Evolutionary conservation across 1,139 yeast species (phyloP).

Genomic region (Blastobotrys proliferans): DNA sequence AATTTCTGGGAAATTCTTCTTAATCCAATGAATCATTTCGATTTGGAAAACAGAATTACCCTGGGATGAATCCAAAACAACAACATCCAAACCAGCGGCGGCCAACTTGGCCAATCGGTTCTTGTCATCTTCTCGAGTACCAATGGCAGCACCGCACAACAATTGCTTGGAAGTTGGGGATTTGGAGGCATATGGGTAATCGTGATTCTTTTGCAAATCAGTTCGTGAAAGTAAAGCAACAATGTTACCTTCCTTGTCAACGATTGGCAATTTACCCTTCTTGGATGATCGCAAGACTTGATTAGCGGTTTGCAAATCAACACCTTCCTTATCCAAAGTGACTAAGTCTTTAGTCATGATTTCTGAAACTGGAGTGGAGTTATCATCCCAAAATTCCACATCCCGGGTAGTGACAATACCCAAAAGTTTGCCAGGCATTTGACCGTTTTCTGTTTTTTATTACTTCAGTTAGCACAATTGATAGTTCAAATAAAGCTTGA

Average conservation of each 20-base stretch:
- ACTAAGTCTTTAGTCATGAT: conserved; percentile 78
- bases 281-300: conserved; percentile 85
- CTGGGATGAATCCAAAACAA: conserved; percentile 91
- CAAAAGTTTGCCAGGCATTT: conserved; percentile 80
- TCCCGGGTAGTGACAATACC: conserved; percentile 98
- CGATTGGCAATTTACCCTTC: conserved; percentile 96
- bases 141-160: conserved; percentile 98
- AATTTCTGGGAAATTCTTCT: conserved; percentile 69
- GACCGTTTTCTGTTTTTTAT: conserved; percentile 63
- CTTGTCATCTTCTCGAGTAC: conserved; percentile 86
- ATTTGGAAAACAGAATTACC: conserved; percentile 96
- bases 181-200: conserved; percentile 92
- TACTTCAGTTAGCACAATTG: conserved; percentile 12
- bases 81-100: conserved; percentile 97
- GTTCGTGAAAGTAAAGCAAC: conserved; percentile 90
- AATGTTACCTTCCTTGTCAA: conserved; percentile 70
- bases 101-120: conserved; percentile 80
- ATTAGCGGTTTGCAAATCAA: conserved; percentile 81
- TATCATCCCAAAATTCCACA: conserved; percentile 87
- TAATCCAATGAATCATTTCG: conserved; percentile 89
- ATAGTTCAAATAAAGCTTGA: neutral
- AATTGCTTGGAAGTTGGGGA: conserved; percentile 90
- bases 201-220: conserved; percentile 93
- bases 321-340: conserved; percentile 59
- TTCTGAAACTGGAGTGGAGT: conserved; percentile 56